Conservation (phyloP, 352 stramenopile species). For the Globisporangium canariense region DNA sequence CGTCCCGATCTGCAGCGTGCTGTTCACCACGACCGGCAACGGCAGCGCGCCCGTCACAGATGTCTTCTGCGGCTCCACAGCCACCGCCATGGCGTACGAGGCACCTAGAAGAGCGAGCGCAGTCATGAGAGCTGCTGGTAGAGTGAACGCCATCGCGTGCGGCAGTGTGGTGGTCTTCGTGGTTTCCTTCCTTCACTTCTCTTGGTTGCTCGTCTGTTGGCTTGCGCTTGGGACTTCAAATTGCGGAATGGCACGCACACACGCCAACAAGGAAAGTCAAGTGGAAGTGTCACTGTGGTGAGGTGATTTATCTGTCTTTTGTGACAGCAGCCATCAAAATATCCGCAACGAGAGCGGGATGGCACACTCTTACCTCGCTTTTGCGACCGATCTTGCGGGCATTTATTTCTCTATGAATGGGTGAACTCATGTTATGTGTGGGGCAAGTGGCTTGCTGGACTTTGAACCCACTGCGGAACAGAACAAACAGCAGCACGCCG, state of each 20-base stretch:
- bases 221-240: constrained; percentile 4
- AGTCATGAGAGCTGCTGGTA: neutral
- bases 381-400: neutral
- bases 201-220: neutral
- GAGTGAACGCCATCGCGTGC: neutral
- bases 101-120: neutral
- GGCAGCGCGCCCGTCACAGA: neutral
- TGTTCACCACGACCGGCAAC: constrained; percentile 3
- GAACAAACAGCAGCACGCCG: neutral
- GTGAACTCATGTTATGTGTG: neutral
- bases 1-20: constrained; percentile 14
- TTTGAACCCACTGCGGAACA: neutral
- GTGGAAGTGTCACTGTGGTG: neutral
- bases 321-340: neutral
- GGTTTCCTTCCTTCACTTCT: neutral
- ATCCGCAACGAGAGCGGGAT: neutral
- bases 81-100: neutral
- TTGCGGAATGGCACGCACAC: constrained; percentile 1
- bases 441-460: neutral
- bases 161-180: neutral
- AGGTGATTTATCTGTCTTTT: neutral
- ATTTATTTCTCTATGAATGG: neutral
- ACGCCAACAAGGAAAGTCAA: neutral
- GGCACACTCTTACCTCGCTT: neutral
- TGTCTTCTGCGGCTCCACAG: neutral